Base-by-base conservation (phyloP, 305 asterid genomes). In the Caryopteris hybrid region DNA sequence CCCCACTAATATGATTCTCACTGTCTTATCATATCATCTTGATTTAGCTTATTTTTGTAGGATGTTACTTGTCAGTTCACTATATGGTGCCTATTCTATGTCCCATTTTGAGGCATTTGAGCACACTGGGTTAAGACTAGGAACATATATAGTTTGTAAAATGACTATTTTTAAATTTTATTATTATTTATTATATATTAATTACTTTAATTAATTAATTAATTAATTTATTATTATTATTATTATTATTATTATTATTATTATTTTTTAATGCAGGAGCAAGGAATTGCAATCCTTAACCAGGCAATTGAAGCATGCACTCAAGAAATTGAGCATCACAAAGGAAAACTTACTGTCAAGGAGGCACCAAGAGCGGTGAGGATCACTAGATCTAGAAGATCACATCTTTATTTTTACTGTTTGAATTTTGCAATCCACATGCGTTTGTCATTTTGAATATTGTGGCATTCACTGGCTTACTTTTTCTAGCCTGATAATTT, bases 341-440 rank as follows among this genome's bases (percentile, higher is more conserved):
- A 87, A 72, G 99, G 99, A 70, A 94, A 91, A 75, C 97, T 94
- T 75, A 72, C 87, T 46, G 89, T 94, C 60, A 94, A 91, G 81
- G 97, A 91, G 69, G 90, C 88, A 72, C 81, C 99, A 29, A 86
- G 99, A 85, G 99, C 89, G 85, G 99, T 94, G 76, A 89, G 84
- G 56, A 74, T 72, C 73, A 68, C 71, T 54, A 21, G 7, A 54
- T 50, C 20, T 69, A 9, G 38, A 22, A 59, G 25, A 47, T 10
- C 33, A n/a, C 17, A 69, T 60, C 1, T 27, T 18, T 27, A 16
- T 50, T 53, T 16, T 25, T 16, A 39, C 64, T 43, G 9, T 41
- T 61, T 10, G 0, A 0, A n/a, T n/a, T n/a, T 50, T 45, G 39
- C 20, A 27, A 25, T 50, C 0, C 27, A 58, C 22, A 34, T 45